phyloP scores from a whole-genome alignment of 2,329 filamentous ascomycete species.

The Calonectria pseudoreteaudii region DNA sequence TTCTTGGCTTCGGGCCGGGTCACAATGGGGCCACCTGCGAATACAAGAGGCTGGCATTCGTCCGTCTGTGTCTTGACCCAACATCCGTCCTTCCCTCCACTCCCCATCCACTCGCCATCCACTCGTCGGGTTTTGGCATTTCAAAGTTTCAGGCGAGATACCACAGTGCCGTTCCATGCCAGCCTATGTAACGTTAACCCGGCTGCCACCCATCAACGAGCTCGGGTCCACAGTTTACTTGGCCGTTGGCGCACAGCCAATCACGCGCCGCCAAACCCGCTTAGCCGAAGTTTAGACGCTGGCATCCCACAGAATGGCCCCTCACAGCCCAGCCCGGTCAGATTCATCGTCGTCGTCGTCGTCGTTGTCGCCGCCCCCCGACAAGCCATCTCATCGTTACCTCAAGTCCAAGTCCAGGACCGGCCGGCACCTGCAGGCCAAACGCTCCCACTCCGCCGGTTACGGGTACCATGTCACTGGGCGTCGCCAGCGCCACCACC shows the following conservation, averaged over 20 bases:
- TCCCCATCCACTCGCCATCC: neutral
- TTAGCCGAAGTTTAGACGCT: conserved; percentile 42
- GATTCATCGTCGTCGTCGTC: conserved; percentile 39
- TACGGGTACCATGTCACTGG: conserved; percentile 42
- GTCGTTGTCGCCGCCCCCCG: conserved; percentile 28
- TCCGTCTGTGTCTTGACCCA: conserved; percentile 17
- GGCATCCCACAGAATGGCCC: conserved; percentile 34
- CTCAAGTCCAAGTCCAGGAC: conserved; percentile 43
- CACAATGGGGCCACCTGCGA: conserved; percentile 13
- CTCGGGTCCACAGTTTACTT: conserved; percentile 15
- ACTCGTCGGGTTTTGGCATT: conserved; percentile 1
- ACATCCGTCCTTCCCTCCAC: conserved; percentile 11
- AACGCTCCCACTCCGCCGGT: conserved; percentile 25
- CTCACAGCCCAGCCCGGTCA: conserved; percentile 31
- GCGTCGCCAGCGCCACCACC: conserved; percentile 37
- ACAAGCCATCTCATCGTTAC: conserved; percentile 46
- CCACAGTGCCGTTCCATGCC: conserved; percentile 19
- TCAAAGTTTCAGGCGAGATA: conserved; percentile 6
- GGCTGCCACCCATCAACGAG: conserved; percentile 31
- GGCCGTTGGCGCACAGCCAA: conserved; percentile 28
- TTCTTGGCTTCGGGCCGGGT: neutral
- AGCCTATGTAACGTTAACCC: conserved; percentile 46
- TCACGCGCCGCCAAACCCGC: conserved; percentile 21
- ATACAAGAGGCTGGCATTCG: conserved; percentile 29
- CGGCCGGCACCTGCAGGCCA: conserved; percentile 25